Conservation (phyloP, 805 yeast species). For the Metschnikowia shivogae region DNA sequence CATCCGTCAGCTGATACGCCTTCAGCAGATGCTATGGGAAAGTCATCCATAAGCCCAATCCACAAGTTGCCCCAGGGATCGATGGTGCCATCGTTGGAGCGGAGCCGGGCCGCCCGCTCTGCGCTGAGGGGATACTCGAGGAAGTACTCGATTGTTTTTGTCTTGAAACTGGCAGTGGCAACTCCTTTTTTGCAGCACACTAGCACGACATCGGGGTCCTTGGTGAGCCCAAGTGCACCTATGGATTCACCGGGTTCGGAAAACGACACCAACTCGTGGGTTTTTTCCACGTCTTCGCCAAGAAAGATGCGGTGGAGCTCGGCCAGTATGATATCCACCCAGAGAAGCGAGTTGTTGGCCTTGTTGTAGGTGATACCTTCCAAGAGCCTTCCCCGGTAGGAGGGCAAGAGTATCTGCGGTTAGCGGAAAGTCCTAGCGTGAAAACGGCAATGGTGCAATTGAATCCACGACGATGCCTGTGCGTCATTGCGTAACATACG, state of each 20-base stretch:
- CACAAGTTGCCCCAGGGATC: constrained; percentile 74
- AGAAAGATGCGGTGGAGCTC: constrained; percentile 35
- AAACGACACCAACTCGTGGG: constrained; percentile 39
- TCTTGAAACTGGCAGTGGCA: constrained; percentile 46
- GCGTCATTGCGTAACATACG: no score
- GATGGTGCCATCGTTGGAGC: constrained; percentile 79
- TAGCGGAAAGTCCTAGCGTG: constrained; percentile 3
- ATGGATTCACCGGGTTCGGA: constrained; percentile 41
- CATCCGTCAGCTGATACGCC: constrained; percentile 48
- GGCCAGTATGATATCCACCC: constrained; percentile 45
- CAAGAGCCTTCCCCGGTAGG: constrained; percentile 46
- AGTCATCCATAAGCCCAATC: constrained; percentile 77
- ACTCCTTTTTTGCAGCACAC: constrained; percentile 67
- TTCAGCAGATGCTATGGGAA: constrained; percentile 26
- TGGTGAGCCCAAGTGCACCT: constrained; percentile 72
- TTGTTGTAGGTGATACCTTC: constrained; percentile 68
- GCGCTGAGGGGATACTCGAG: constrained; percentile 34
- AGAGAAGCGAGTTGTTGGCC: constrained; percentile 47
- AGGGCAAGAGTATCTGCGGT: constrained; percentile 17
- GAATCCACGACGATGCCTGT: no score
- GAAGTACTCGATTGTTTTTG: constrained; percentile 37
- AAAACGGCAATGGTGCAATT: not conserved
- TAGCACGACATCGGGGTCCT: constrained; percentile 45
- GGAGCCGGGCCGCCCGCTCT: constrained; percentile 19
- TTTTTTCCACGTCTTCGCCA: constrained; percentile 11